These are phyloP conservation scores for Sphagnum tenellum DNA, from an alignment of 225 moss, liverwort and hornwort genomes.

Conservation along the genomic window DNA sequence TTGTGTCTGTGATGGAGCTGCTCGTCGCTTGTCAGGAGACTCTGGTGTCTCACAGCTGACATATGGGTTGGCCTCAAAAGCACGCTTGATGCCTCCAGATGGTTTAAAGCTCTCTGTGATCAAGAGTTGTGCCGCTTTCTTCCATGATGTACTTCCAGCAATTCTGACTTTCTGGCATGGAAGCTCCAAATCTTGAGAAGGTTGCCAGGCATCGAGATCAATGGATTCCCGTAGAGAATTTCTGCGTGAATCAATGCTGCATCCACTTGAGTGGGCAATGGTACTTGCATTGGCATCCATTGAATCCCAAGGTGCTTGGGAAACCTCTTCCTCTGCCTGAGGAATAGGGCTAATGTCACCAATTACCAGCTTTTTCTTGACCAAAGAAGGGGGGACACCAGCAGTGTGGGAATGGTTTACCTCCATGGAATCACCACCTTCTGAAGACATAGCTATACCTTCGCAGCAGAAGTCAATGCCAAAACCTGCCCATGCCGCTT, in stretches of 20 bases:
- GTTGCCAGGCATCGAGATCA: background rate
- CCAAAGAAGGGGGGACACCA: constrained; percentile 17
- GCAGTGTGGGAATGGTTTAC: background rate
- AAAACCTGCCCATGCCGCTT: constrained; percentile 41
- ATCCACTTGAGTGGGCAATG: no score
- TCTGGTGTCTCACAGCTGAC: constrained; percentile 8
- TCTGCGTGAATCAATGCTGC: background rate
- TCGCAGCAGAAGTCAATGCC: constrained; percentile 23
- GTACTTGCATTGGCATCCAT: constrained; percentile 3
- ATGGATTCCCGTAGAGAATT: background rate
- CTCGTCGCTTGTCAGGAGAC: constrained; percentile 13
- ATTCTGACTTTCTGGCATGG: background rate
- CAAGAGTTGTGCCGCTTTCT: constrained; percentile 13
- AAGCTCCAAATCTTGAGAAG: background rate
- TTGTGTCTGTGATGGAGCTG: constrained; percentile 6
- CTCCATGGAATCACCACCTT: constrained; percentile 4
- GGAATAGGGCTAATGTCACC: constrained; percentile 6
- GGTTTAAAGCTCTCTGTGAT: constrained; percentile 7
- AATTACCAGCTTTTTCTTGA: constrained; percentile 29
- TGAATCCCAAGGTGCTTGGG: background rate
- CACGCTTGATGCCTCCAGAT: constrained; percentile 12
- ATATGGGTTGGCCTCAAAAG: constrained; percentile 12
- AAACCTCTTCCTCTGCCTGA: background rate
- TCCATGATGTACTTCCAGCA: background rate
- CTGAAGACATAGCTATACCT: constrained; percentile 8